Evolutionary conservation across 2,329 filamentous ascomycete species (phyloP), one percentile per base, ranked within the genome.

Genomic region (Juglanconis sp.): DNA sequence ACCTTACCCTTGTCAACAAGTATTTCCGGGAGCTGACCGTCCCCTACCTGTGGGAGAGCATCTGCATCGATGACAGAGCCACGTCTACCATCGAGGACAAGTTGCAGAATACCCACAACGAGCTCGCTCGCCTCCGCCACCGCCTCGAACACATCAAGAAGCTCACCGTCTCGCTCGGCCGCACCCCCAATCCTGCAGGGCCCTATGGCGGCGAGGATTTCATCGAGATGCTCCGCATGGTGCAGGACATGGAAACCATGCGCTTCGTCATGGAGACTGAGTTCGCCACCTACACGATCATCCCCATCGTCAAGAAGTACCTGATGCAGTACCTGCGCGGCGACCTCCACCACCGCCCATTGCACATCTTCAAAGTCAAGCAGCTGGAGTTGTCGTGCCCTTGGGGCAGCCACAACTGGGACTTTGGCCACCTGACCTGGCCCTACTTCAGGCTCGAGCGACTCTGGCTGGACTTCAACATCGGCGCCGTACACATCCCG

Each of bases 391-490:
- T 62, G 10, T 59, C 47, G 0, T 57, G 56, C 8, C 56, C 56
- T 1, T 49, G 57, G 40, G 60, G 60, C 6, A 46, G 40, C 11
- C 56, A 62, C 30, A 50, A 31, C 40, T 59, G 47, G 47, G 56
- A 62, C 52, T 62, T 62, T 40, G 56, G 59, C 11, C 59, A 59
- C 35, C 52, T 62, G 30, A 54, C 56, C 17, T 47, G 31, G 15
- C 60, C 60, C 17, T 62, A 59, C 48, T 30, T 59, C 32, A 51
- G 59, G 34, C 32, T 55, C 5, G 56, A 59, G 38, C 60, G 60
- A 34, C 35, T 62, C 47, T 62, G 56, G 60, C 60, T 62, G 15
- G 60, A 62, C 56, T 59, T 47, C 48, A 52, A 62, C 40, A 40
- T 47, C 17, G 34, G 44, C 32, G 48, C 44, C 34, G 40, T 62